Percentiles rank a stretch among this genome's conserved stretches.
These are phyloP conservation scores for Brassica cretica DNA, from an alignment of 345 rosid species.

Conservation along the genomic window DNA sequence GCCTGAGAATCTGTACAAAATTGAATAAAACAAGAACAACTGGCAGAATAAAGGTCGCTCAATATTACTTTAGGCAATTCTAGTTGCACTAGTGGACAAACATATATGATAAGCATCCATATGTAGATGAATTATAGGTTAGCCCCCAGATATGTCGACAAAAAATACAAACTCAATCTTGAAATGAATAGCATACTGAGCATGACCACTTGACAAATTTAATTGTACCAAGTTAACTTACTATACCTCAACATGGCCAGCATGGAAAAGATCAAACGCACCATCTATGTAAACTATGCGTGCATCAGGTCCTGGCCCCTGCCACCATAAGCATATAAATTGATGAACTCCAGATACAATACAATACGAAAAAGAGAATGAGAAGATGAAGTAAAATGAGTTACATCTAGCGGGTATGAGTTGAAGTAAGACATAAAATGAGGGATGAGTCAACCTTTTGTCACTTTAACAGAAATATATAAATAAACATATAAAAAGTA, in stretches of 20 bases:
- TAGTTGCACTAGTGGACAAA: not conserved
- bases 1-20: slow-evolving; percentile 68
- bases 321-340: slow-evolving; percentile 26
- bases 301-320: slow-evolving; percentile 93
- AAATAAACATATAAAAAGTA: not conserved
- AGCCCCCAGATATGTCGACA: not conserved
- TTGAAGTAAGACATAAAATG: not conserved
- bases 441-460: not conserved
- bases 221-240: slow-evolving; percentile 6
- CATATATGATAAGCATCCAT: not conserved
- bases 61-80: not conserved
- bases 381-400: not conserved
- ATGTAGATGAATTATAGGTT: not conserved
- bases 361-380: slow-evolving; percentile 3
- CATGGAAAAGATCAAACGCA: slow-evolving; percentile 97
- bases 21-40: slow-evolving; percentile 2
- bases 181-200: not conserved
- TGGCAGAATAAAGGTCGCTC: not conserved
- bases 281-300: slow-evolving; percentile 88
- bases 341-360: slow-evolving; percentile 14
- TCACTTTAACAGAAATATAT: not conserved
- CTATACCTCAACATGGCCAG: slow-evolving; percentile 96
- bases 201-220: not conserved
- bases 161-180: not conserved
- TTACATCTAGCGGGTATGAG: slow-evolving; percentile 8